These are phyloP conservation scores for Chlamydomonas reinhardtii DNA, from an alignment of 163 green algal genomes.

Conservation along the genomic window DNA sequence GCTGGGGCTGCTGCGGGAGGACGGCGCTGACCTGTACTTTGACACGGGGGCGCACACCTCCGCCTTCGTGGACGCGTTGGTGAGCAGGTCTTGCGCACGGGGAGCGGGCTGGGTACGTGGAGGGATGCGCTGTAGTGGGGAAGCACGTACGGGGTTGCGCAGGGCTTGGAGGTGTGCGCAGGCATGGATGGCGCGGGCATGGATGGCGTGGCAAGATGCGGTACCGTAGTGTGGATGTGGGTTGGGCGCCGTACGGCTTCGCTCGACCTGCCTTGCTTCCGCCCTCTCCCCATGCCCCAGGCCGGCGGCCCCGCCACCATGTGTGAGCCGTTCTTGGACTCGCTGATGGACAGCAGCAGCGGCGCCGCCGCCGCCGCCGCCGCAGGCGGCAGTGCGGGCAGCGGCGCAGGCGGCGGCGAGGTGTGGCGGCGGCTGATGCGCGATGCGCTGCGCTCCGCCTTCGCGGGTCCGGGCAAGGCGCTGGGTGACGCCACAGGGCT, in stretches of 20 bases:
- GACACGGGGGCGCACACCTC: conserved; percentile 44
- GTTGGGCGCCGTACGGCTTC: no score
- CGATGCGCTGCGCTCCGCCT: background rate
- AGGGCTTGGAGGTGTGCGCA: no score
- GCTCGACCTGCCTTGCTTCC: background rate
- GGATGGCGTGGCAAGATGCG: no score
- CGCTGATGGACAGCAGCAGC: background rate
- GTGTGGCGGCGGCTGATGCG: conserved; percentile 32
- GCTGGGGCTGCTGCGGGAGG: conserved; percentile 35
- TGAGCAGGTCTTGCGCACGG: background rate
- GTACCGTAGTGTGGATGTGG: no score
- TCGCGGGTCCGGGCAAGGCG: background rate
- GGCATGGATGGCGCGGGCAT: no score
- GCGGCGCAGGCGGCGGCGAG: background rate
- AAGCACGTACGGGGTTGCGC: no score
- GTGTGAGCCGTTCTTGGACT: conserved; percentile 41
- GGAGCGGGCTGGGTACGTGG: no score
- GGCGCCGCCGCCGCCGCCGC: background rate
- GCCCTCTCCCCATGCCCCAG: background rate
- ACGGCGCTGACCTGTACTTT: conserved; percentile 52
- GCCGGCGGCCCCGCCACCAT: conserved; percentile 35
- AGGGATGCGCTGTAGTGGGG: no score
- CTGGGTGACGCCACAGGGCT: conserved; percentile 28
- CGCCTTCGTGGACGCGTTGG: conserved; percentile 45
- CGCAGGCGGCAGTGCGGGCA: background rate